phyloP scores from a whole-genome alignment of 106 monocot genomes.

The Allium fistulosum region DNA sequence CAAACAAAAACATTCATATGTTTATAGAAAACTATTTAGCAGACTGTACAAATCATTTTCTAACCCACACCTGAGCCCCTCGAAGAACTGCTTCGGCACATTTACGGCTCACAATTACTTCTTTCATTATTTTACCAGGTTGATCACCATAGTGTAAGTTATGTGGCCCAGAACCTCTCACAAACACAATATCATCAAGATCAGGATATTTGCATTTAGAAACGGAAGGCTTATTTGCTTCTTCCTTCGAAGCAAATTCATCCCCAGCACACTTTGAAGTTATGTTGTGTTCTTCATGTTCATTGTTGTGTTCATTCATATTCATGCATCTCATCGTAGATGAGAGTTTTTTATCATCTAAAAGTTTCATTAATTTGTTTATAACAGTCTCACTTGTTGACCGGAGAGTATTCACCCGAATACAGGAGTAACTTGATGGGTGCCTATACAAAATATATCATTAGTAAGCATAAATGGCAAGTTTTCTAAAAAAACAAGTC shows the following conservation, averaged over 20 bases:
- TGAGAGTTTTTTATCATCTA: constrained; percentile 19
- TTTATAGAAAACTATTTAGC: no score
- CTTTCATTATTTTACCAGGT: constrained; percentile 44
- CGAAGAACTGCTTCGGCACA: constrained; percentile 98
- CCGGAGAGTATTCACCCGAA: constrained; percentile 81
- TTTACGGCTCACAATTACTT: constrained; percentile 93
- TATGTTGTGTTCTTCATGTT: constrained; percentile 9
- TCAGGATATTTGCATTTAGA: constrained; percentile 46
- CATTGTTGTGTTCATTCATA: not conserved
- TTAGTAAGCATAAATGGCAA: not conserved
- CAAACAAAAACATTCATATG: no score
- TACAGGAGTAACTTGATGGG: constrained; percentile 84
- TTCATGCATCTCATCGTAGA: constrained; percentile 9
- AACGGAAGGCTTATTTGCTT: constrained; percentile 17
- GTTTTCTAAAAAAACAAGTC: no score
- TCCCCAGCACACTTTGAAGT: constrained; percentile 8
- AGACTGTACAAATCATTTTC: no score
- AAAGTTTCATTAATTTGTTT: constrained; percentile 31
- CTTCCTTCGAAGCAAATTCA: not conserved
- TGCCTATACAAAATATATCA: constrained; percentile 31
- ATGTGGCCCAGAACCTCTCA: constrained; percentile 87
- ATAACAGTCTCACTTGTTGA: constrained; percentile 48
- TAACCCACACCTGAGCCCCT: constrained; percentile 71
- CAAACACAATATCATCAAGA: constrained; percentile 73
- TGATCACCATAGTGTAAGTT: constrained; percentile 24